phyloP scores from a whole-genome alignment of 2,329 filamentous ascomycete species.

The Apiospora kogelbergensis region DNA sequence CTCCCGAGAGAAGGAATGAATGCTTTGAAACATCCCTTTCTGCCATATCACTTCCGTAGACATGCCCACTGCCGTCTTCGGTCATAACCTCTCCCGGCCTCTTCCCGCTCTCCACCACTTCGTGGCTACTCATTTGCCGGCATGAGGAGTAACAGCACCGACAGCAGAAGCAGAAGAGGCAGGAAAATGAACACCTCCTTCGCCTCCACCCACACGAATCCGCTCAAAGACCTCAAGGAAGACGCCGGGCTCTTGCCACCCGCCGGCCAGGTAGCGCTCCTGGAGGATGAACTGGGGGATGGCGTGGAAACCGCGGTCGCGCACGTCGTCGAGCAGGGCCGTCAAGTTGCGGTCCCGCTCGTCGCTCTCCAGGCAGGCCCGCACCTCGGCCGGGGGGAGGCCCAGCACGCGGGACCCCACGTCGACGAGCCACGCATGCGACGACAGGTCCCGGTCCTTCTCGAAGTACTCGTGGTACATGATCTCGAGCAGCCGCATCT shows the following conservation, averaged over 20 bases:
- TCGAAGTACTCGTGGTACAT: constrained; percentile 45
- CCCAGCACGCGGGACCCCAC: constrained; percentile 24
- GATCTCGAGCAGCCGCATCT: constrained; percentile 40
- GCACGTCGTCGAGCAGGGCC: constrained; percentile 23
- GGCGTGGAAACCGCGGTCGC: constrained; percentile 49
- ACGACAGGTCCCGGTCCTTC: constrained; percentile 40
- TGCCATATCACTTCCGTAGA: neutral
- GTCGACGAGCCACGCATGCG: constrained; percentile 36
- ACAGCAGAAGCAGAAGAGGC: neutral
- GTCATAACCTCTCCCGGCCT: neutral
- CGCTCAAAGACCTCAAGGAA: constrained; percentile 68
- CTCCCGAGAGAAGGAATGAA: neutral
- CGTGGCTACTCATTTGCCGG: neutral
- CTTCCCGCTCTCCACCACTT: neutral
- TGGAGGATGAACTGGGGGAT: constrained; percentile 76
- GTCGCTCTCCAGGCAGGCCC: constrained; percentile 27
- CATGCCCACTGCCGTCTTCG: neutral
- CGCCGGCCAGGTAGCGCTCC: constrained; percentile 65
- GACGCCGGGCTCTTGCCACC: constrained; percentile 65
- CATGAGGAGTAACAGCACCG: neutral
- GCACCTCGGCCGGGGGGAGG: constrained; percentile 22
- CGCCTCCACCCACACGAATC: constrained; percentile 33
- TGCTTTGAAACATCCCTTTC: neutral
- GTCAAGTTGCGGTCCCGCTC: constrained; percentile 37
- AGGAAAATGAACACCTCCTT: neutral